A percentile compares a stretch with the other conserved stretches of the same genome.
Evolutionary conservation across 225 moss, liverwort and hornwort genomes (phyloP).

Genomic region (Ulota crispa): DNA sequence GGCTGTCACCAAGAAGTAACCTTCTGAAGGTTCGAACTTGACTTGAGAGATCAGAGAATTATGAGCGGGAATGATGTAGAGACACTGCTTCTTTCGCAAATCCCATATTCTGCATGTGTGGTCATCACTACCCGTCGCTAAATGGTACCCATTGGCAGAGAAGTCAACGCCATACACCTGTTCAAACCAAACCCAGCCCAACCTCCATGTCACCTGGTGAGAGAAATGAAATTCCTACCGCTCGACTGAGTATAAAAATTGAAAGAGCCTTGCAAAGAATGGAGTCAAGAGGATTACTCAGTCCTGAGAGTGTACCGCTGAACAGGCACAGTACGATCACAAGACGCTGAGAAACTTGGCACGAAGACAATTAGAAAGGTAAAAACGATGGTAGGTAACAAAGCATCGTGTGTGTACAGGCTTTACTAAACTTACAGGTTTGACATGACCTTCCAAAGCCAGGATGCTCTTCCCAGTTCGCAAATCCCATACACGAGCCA

Average conservation of each 20-base stretch:
- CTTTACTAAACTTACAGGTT: constrained; percentile 52
- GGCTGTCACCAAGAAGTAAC: constrained; percentile 93
- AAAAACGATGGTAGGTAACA: background rate
- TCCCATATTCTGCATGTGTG: constrained; percentile 99
- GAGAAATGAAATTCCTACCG: background rate
- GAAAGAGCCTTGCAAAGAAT: constrained; percentile 6
- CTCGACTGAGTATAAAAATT: background rate
- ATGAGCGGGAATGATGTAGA: constrained; percentile 96
- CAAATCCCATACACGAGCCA: constrained; percentile 96
- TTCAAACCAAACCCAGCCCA: constrained; percentile 15
- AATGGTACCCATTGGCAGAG: constrained; percentile 95
- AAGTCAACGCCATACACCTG: constrained; percentile 87
- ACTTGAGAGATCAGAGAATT: constrained; percentile 94
- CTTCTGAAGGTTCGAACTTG: constrained; percentile 88
- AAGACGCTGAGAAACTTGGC: background rate
- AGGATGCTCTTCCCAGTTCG: constrained; percentile 85
- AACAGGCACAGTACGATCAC: background rate
- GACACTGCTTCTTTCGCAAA: constrained; percentile 72
- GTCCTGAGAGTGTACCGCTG: background rate
- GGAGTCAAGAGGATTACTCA: background rate
- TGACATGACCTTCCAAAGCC: constrained; percentile 95
- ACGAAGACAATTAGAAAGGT: background rate
- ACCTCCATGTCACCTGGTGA: background rate
- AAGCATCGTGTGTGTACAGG: background rate
- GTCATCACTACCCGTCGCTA: constrained; percentile 95